These are phyloP conservation scores for Boletus rubropictus DNA, from an alignment of 768 basidiomycete species.

Conservation along the genomic window DNA sequence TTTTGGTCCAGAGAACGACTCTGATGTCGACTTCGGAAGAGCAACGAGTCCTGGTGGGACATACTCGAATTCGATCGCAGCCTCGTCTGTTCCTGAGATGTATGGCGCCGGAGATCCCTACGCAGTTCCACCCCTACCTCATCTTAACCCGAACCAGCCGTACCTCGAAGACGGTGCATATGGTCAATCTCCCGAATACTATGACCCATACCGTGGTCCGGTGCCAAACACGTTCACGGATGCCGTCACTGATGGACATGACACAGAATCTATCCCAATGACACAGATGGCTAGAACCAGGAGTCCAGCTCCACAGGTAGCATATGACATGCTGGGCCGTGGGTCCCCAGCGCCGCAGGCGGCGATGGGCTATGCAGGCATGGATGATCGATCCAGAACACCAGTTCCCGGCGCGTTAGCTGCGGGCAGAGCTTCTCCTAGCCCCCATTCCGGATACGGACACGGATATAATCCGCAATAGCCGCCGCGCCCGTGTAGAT, in stretches of 20 bases:
- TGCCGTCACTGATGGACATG: constrained; percentile 23
- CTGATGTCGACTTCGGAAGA: constrained; percentile 53
- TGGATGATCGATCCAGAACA: constrained; percentile 27
- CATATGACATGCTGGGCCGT: constrained; percentile 34
- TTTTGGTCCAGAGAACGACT: constrained; percentile 54
- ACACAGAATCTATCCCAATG: constrained; percentile 68
- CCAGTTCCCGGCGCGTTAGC: constrained; percentile 25
- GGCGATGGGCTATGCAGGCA: constrained; percentile 32
- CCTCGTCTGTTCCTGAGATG: constrained; percentile 42
- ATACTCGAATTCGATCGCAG: constrained; percentile 40
- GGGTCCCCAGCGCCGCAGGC: constrained; percentile 40
- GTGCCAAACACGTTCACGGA: constrained; percentile 60
- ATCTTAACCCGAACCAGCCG: constrained; percentile 70
- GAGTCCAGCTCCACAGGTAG: constrained; percentile 39
- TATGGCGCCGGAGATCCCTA: constrained; percentile 56
- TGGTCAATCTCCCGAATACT: constrained; percentile 43
- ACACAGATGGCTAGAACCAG: constrained; percentile 48
- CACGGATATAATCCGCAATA: constrained; percentile 38
- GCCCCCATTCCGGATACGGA: constrained; percentile 43
- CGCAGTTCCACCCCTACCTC: constrained; percentile 77
- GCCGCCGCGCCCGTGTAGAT: constrained; percentile 1
- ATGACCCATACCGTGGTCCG: constrained; percentile 81
- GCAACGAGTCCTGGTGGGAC: constrained; percentile 41
- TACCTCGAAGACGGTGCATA: constrained; percentile 59
- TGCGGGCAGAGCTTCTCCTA: constrained; percentile 39